These are phyloP conservation scores for Polysphondylium violaceum DNA, from an alignment of 78 protist genomes.

Conservation along the genomic window DNA sequence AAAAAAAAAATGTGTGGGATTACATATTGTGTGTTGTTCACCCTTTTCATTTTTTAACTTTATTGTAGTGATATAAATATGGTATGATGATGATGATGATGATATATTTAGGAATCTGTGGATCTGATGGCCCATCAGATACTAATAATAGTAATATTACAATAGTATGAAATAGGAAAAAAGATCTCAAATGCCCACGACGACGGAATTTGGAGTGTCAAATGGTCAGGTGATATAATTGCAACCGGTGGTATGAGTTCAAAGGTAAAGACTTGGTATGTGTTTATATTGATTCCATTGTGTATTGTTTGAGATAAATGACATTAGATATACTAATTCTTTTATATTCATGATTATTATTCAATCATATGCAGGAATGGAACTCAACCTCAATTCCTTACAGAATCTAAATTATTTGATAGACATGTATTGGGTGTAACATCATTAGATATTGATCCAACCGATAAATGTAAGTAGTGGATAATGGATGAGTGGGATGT, in stretches of 20 bases:
- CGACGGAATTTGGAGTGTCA: conserved; percentile 73
- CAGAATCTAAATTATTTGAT: conserved; percentile 40
- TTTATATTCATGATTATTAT: neutral
- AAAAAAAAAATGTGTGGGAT: no score
- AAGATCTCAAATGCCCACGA: conserved; percentile 67
- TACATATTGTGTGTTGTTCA: no score
- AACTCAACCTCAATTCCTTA: conserved; percentile 29
- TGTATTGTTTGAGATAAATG: neutral
- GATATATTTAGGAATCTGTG: no score
- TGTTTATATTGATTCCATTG: no score
- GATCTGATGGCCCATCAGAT: no score
- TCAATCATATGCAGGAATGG: conserved; percentile 36
- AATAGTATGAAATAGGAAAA: conserved; percentile 53
- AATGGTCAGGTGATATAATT: conserved; percentile 51
- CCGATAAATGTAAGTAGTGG: conserved; percentile 11
- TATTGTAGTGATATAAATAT: no score
- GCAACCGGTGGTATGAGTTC: conserved; percentile 76
- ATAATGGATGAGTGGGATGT: no score
- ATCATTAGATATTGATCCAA: conserved; percentile 49
- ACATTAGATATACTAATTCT: neutral
- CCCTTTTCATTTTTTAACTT: no score
- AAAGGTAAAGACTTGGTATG: conserved; percentile 60
- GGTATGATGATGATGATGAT: no score
- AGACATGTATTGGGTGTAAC: conserved; percentile 67
- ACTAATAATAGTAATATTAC: no score